Percentiles rank a stretch among this genome's conserved stretches.
Evolutionary conservation across 2,329 filamentous ascomycete genomes (phyloP).

Genomic region (Tolypocladium cylindrosporum): DNA sequence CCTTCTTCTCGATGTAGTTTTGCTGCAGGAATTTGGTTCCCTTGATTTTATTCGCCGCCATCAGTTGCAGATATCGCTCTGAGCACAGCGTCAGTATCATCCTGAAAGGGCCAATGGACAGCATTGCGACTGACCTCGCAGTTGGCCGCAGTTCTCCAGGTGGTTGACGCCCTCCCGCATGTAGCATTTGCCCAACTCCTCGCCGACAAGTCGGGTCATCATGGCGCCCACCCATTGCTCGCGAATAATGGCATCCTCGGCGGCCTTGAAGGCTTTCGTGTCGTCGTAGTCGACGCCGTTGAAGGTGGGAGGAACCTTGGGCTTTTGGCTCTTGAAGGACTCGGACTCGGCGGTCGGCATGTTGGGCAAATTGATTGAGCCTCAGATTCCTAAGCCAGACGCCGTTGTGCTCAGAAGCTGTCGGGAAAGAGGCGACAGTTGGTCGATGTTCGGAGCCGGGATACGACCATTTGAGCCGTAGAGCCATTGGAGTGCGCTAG

Average conservation of each 20-base stretch:
- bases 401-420: slow-evolving; percentile 6
- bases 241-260: slow-evolving; percentile 71
- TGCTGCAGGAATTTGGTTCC: slow-evolving; percentile 73
- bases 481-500: background rate
- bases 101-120: too few species aligned
- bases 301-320: slow-evolving; percentile 70
- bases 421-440: background rate
- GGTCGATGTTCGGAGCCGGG: background rate
- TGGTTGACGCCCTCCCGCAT: slow-evolving; percentile 77
- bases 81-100: slow-evolving; percentile 8
- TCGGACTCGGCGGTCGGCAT: slow-evolving; percentile 82
- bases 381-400: slow-evolving; percentile 2
- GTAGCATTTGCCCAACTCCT: slow-evolving; percentile 82
- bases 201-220: slow-evolving; percentile 75
- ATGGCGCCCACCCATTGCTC: slow-evolving; percentile 86
- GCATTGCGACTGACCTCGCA: slow-evolving; percentile 52
- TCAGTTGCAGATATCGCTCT: slow-evolving; percentile 72
- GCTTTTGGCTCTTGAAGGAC: slow-evolving; percentile 75
- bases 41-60: slow-evolving; percentile 67
- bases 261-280: slow-evolving; percentile 69
- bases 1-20: slow-evolving; percentile 56
- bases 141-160: slow-evolving; percentile 72
- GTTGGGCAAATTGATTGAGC: slow-evolving; percentile 13
- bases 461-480: background rate
- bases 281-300: slow-evolving; percentile 83